Evolutionary conservation across 768 basidiomycete species (phyloP).

Genomic region (Mycena galopus): DNA sequence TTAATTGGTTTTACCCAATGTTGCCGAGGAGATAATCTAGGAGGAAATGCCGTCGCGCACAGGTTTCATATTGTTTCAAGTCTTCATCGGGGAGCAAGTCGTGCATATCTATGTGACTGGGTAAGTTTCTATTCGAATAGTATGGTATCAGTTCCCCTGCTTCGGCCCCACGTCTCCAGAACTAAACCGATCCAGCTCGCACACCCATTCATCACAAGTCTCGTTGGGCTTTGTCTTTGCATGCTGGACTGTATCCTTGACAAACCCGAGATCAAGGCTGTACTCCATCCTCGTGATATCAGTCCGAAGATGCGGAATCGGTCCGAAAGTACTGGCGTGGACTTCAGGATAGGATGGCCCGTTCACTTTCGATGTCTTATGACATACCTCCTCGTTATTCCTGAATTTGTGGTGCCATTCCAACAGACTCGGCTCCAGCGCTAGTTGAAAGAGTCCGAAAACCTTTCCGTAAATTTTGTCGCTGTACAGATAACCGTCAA

Average conservation of each 20-base stretch:
- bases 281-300: background rate
- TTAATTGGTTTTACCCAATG: too few species aligned
- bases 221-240: background rate
- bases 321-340: background rate
- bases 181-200: background rate
- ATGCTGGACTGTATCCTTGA: background rate
- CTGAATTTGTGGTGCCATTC: slow-evolving; percentile 14
- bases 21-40: too few species aligned
- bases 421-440: background rate
- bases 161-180: too few species aligned
- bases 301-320: background rate
- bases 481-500: background rate
- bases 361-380: background rate
- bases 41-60: too few species aligned
- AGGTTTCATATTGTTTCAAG: too few species aligned
- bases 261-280: background rate
- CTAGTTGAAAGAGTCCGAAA: background rate
- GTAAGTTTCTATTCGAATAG: too few species aligned
- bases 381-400: background rate
- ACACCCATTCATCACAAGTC: background rate
- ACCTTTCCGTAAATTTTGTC: background rate
- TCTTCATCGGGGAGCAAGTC: too few species aligned
- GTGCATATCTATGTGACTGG: too few species aligned
- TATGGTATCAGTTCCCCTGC: too few species aligned
- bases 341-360: slow-evolving; percentile 12